Conservation (phyloP, 2,329 filamentous ascomycete species). For the Colletotrichum scovillei region DNA sequence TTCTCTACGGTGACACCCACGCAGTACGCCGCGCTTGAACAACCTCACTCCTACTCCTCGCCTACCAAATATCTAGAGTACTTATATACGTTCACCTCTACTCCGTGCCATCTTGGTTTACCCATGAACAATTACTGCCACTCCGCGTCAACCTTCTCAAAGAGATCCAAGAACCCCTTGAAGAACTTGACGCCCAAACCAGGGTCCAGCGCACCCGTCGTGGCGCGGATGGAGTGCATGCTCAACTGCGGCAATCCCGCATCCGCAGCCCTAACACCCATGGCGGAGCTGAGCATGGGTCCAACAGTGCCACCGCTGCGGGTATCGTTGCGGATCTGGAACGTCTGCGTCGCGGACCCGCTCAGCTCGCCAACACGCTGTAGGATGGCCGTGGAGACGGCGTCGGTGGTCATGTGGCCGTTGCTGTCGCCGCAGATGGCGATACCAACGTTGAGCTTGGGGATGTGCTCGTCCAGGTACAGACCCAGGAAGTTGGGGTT, state of each 20-base stretch:
- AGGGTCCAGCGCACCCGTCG: conserved; percentile 86
- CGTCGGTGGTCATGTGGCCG: conserved; percentile 96
- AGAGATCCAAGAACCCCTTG: conserved; percentile 88
- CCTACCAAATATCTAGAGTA: neutral
- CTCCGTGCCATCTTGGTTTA: neutral
- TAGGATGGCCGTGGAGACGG: conserved; percentile 84
- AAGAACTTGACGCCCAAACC: conserved; percentile 90
- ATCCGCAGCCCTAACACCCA: conserved; percentile 87
- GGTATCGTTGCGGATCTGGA: conserved; percentile 95
- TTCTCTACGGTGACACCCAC: neutral
- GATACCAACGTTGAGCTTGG: conserved; percentile 89
- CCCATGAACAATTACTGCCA: conserved; percentile 60
- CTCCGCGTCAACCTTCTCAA: conserved; percentile 85
- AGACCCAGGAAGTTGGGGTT: conserved; percentile 91
- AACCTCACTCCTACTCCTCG: no score
- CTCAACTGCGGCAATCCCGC: conserved; percentile 91
- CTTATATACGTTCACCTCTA: no score
- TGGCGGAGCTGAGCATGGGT: conserved; percentile 83
- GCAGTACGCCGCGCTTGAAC: conserved; percentile 14
- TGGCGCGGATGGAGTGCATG: conserved; percentile 94
- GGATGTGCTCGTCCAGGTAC: conserved; percentile 88
- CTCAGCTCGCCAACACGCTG: conserved; percentile 81
- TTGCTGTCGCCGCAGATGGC: conserved; percentile 85
- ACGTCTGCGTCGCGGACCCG: conserved; percentile 80
- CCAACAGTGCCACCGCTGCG: conserved; percentile 95